Percentiles rank a stretch among this genome's conserved stretches.
Evolutionary conservation across 495 filamentous ascomycete species (phyloP).

Genomic region (Saxophila tyrrhenica): DNA sequence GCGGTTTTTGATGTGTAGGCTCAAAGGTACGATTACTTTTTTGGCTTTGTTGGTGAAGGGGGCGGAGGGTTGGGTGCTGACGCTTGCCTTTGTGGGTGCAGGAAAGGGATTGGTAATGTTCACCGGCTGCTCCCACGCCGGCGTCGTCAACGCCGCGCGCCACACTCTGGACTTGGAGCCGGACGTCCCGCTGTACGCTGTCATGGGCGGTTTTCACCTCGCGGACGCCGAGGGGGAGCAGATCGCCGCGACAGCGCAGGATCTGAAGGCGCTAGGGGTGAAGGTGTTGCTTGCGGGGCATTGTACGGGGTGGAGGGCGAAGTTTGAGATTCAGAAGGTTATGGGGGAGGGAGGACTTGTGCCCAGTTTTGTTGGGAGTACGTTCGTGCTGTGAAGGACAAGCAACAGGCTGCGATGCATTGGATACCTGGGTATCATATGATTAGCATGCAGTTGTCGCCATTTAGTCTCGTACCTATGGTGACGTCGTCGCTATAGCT

Average conservation of each 20-base stretch:
- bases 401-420: neutral
- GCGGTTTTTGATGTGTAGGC: constrained; percentile 45
- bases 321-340: constrained; percentile 45
- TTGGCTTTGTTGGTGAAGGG: no score
- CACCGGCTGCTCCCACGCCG: constrained; percentile 52
- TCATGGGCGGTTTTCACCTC: constrained; percentile 52
- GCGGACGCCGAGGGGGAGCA: constrained; percentile 37
- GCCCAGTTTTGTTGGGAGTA: constrained; percentile 46
- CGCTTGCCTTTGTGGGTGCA: no score
- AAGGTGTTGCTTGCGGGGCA: constrained; percentile 48
- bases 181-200: constrained; percentile 40
- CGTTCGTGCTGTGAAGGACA: constrained; percentile 23
- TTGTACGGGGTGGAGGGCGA: constrained; percentile 52
- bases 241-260: constrained; percentile 38
- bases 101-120: constrained; percentile 49
- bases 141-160: constrained; percentile 45
- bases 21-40: constrained; percentile 47
- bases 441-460: no score
- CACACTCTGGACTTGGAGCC: constrained; percentile 38
- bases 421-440: neutral
- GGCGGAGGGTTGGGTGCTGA: no score
- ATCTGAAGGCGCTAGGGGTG: constrained; percentile 42
- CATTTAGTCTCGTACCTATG: no score
- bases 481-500: no score
- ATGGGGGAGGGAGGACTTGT: constrained; percentile 44